Evolutionary conservation across 441 rosid genomes (phyloP), one percentile per base, ranked within the genome.

Genomic region (Jatropha podagrica): DNA sequence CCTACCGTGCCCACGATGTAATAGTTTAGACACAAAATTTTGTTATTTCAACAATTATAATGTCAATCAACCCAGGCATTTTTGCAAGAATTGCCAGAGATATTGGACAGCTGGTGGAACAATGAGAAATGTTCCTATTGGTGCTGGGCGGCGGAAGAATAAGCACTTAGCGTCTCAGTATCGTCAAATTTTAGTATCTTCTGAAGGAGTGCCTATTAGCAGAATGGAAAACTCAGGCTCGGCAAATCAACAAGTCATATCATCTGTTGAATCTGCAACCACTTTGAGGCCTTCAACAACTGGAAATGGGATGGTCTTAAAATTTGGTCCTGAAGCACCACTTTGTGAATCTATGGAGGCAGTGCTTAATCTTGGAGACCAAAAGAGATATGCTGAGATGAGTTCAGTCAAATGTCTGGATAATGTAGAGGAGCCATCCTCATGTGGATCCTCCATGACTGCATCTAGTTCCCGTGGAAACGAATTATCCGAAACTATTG

Each of bases 81-180:
- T 91, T 78, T 91, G 96, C 81, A 89, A 88, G 87, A 91, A 91
- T 72, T 91, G 96, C 81, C 96, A 91, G 74, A 89, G 96, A 78
- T 91, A 91, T 80, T 91, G 96, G 96, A 91, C 96, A 18, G 96
- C 93, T 40, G 96, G 96, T 70, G 96, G 96, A 67, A 87, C 93
- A 0, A 89, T 91, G 94, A 84, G 96, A 79, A 91, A 89, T 54
- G 96, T 91, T 63, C 94, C 93, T 46, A 79, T 91, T 26, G 96
- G 96, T 13, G 96, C 96, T 62, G 96, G 96, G 11, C 78, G 94
- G 38, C 83, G 96, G 78, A 91, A 87, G 78, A 86, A 86, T 84
- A 84, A 84, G 83, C 90, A 84, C 74, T 74, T 87, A 67, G 86
- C 90, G 26, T 84, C 89, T 20, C 92, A 87, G 69, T 87, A 72